Evolutionary conservation across 1,284 basidiomycete species (phyloP).

Genomic region (Pyrrhoderma noxium): DNA sequence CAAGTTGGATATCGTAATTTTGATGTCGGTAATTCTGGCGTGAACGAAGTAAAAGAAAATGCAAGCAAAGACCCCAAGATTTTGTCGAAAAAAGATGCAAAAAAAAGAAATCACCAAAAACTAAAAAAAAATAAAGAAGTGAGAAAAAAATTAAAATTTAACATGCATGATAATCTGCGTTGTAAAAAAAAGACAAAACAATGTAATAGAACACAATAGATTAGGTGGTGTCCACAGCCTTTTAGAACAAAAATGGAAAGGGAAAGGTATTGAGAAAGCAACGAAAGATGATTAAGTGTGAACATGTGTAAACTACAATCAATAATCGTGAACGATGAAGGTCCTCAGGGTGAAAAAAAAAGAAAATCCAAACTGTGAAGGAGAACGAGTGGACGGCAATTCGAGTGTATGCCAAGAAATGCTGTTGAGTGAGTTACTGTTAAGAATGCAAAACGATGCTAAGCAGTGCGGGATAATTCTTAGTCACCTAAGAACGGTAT

Average conservation of each 20-base stretch:
- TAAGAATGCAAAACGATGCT: background rate
- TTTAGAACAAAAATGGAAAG: background rate
- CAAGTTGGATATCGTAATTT: too few relatives aligned
- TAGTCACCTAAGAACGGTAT: background rate
- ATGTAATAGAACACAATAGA: background rate
- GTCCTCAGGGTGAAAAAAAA: too few relatives aligned
- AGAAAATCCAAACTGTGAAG: background rate
- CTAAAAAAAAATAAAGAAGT: background rate
- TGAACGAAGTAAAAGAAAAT: too few relatives aligned
- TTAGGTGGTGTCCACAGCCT: constrained; percentile 2
- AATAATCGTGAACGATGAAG: too few relatives aligned
- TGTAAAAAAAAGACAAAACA: constrained; percentile 3
- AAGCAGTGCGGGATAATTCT: too few relatives aligned
- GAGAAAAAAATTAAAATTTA: background rate
- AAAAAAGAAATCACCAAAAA: background rate
- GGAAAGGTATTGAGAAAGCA: background rate
- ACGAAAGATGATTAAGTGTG: constrained; percentile 3
- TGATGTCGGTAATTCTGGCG: too few relatives aligned
- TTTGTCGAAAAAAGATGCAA: background rate
- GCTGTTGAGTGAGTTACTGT: background rate
- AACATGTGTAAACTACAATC: background rate
- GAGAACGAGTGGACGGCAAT: constrained; percentile 1
- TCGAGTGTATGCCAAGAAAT: background rate
- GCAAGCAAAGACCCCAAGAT: too few relatives aligned
- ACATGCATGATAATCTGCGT: background rate